Evolutionary conservation across 441 rosid genomes (phyloP).

Genomic region (Jatropha podagrica): DNA sequence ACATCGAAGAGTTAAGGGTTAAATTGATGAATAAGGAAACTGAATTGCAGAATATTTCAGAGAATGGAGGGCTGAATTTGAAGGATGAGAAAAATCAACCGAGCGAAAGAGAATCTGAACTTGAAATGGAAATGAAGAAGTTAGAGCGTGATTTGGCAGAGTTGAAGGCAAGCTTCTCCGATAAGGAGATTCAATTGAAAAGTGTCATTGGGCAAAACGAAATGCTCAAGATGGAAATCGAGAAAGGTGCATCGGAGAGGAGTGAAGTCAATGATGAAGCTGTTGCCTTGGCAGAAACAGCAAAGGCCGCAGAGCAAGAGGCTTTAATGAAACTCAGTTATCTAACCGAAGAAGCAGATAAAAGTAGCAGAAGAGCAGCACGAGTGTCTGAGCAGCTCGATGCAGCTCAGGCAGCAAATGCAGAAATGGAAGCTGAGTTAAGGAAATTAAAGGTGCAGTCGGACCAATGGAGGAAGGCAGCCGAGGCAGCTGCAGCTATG

Average conservation of each 20-base stretch:
- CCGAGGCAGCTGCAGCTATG: conserved; percentile 92
- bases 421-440: conserved; percentile 78
- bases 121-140: conserved; percentile 49
- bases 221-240: conserved; percentile 50
- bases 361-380: conserved; percentile 60
- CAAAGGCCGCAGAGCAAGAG: conserved; percentile 56
- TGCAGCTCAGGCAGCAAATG: conserved; percentile 68
- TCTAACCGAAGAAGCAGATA: conserved; percentile 71
- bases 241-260: conserved; percentile 47
- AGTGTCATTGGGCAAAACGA: conserved; percentile 50
- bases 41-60: conserved; percentile 48
- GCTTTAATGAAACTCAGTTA: conserved; percentile 61
- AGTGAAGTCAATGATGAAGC: conserved; percentile 42
- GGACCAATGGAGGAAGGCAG: conserved; percentile 99
- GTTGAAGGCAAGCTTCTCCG: conserved; percentile 50
- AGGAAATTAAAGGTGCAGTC: conserved; percentile 92
- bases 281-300: conserved; percentile 39
- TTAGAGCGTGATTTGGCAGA: conserved; percentile 50
- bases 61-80: conserved; percentile 49
- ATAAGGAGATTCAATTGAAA: conserved; percentile 53
- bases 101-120: conserved; percentile 40
- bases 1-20: conserved; percentile 55
- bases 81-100: conserved; percentile 44
- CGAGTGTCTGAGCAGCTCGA: conserved; percentile 67
- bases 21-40: conserved; percentile 56